phyloP scores from a whole-genome alignment of 495 filamentous ascomycete species.

The Aspergillus egyptiacus region DNA sequence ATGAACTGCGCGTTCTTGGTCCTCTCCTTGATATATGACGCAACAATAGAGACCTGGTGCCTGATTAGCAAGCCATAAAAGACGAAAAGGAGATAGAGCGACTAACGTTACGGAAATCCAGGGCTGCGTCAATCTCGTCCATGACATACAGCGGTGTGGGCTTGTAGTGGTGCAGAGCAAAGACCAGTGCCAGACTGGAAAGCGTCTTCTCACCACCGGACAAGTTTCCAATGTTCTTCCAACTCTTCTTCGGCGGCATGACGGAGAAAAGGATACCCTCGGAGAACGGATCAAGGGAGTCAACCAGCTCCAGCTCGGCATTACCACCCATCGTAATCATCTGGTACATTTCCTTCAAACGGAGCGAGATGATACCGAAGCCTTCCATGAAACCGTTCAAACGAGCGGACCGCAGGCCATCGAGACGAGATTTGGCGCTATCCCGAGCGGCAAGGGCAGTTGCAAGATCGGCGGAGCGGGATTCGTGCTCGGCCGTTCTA shows the following conservation, averaged over 20 bases:
- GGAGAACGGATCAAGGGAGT: constrained; percentile 90
- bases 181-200: constrained; percentile 87
- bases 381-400: constrained; percentile 98
- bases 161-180: constrained; percentile 96
- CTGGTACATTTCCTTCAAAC: constrained; percentile 99
- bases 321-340: constrained; percentile 99
- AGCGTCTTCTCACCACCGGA: constrained; percentile 96
- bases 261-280: constrained; percentile 96
- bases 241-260: constrained; percentile 99
- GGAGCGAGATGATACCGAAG: constrained; percentile 87
- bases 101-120: constrained; percentile 96
- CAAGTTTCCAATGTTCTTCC: constrained; percentile 97
- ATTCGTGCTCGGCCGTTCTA: constrained; percentile 76
- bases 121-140: constrained; percentile 97
- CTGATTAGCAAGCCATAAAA: background rate
- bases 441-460: constrained; percentile 72
- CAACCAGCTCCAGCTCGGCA: constrained; percentile 92
- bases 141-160: constrained; percentile 97
- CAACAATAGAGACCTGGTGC: constrained; percentile 89
- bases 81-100: background rate
- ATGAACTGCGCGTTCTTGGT: constrained; percentile 99
- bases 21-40: constrained; percentile 96
- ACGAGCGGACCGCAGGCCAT: constrained; percentile 81
- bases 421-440: constrained; percentile 78
- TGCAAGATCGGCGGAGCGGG: constrained; percentile 73